Conservation (phyloP, 2,329 filamentous ascomycete genomes). For the Aspergillus ochraceus region DNA sequence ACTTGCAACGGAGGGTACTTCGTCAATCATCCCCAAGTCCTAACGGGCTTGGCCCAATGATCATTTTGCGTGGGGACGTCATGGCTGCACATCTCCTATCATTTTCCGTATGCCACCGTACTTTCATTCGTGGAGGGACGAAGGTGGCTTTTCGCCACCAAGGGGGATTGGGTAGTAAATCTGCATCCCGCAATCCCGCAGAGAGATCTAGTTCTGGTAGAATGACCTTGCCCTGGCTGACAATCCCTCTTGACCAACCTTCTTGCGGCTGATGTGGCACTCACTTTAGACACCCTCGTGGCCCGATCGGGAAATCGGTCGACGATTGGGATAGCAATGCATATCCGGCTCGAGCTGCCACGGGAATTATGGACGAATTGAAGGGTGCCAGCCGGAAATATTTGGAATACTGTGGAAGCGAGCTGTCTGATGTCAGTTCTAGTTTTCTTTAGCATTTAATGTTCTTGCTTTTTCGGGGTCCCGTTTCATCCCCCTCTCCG, state of each 20-base stretch:
- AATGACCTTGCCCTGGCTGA: neutral
- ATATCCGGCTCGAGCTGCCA: neutral
- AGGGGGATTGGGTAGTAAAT: neutral
- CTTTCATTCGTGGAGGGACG: neutral
- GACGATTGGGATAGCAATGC: neutral
- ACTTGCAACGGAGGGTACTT: neutral
- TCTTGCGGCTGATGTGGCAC: neutral
- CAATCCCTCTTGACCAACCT: neutral
- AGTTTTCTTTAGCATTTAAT: neutral
- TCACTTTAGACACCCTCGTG: neutral
- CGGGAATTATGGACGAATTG: neutral
- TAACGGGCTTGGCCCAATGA: neutral
- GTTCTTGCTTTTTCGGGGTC: neutral
- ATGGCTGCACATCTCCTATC: neutral
- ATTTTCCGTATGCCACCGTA: neutral
- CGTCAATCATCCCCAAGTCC: too few species aligned
- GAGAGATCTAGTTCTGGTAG: neutral
- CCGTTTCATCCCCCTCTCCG: neutral
- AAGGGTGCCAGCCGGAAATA: neutral
- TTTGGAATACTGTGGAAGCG: neutral
- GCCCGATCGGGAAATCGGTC: neutral
- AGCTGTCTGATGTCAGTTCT: neutral
- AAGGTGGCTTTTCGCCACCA: neutral
- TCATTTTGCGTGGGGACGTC: neutral
- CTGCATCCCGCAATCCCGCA: neutral